Evolutionary conservation across 2,329 filamentous ascomycete species (phyloP), one percentile per base, ranked within the genome.

Genomic region (Diaporthe citri): DNA sequence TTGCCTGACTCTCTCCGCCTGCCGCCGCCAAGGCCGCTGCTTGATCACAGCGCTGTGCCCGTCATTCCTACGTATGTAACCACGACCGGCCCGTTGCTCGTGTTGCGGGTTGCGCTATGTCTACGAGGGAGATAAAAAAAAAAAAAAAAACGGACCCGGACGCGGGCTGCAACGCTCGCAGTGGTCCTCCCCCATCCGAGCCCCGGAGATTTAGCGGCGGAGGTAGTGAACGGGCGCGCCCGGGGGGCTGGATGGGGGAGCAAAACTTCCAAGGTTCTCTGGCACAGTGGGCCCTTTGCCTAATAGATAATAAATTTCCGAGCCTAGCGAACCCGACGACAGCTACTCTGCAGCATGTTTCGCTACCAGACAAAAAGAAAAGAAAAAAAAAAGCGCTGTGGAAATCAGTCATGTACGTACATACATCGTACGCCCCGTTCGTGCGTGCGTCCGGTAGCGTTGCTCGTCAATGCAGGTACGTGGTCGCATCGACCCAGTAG

Each of bases 381-480:
- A 13, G 3, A 12, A 31, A 31, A 39, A 67, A 17, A 6, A n/a
- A 17, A 12, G 17, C 15, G 10, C 20, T 20, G 31, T 22, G 48
- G n/a, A 52, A 28, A 15, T 12, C 36, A 55, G n/a, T 28, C 48
- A 69, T 55, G 64, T 67, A 39, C 28, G 13, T 39, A 51, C 62
- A 52, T 39, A 51, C 62, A 52, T 25, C 46, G 34, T 13, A 39
- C 15, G 31, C 31, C 6, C 52, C 28, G 36, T 39, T 39, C 25
- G 46, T 67, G 39, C 34, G 64, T 67, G 64, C 64, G 34, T 28
- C 22, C 22, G 64, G 48, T 69, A 69, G 64, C 48, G 64, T 41
- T 51, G 64, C 64, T 55, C n/a, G 64, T 41, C 64, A 69, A 69
- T 69, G 64, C 64, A 69, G 64, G 64, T 69, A 69, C 64, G 64